A percentile compares a stretch with the other conserved stretches of the same genome.
These are phyloP conservation scores for Aureobasidium namibiae DNA, from an alignment of 2,329 filamentous ascomycete species.

Conservation along the genomic window DNA sequence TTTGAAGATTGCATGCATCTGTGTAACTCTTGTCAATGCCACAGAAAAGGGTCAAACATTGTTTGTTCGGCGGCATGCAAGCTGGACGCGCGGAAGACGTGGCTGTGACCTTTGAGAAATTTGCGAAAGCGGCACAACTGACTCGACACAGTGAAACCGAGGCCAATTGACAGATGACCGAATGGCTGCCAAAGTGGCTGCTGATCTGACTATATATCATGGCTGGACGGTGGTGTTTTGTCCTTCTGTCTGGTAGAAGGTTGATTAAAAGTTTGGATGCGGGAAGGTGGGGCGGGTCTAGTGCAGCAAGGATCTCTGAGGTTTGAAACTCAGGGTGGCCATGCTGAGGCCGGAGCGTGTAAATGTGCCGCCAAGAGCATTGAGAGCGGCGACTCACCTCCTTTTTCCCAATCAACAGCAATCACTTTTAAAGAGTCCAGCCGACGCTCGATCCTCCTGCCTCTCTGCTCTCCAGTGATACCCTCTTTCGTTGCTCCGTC, in stretches of 20 bases:
- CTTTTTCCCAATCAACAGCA: slow-evolving; percentile 7
- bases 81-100: background rate
- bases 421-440: background rate
- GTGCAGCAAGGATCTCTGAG: slow-evolving; percentile 2
- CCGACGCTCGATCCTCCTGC: background rate
- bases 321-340: background rate
- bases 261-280: background rate
- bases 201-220: background rate
- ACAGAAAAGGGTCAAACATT: background rate
- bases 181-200: background rate
- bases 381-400: slow-evolving; percentile 4
- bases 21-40: background rate
- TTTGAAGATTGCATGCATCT: background rate
- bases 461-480: slow-evolving; percentile 12
- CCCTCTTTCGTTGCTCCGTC: slow-evolving; percentile 8
- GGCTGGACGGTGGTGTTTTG: no score
- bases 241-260: no score
- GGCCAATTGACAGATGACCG: background rate
- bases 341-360: background rate
- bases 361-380: background rate
- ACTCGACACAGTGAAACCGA: background rate
- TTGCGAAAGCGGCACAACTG: background rate
- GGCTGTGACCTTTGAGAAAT: background rate
- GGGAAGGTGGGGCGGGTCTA: slow-evolving; percentile 4
- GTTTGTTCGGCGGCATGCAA: background rate